Base-by-base conservation (phyloP, 495 filamentous ascomycete species). In the Achaetomiella virescens region DNA sequence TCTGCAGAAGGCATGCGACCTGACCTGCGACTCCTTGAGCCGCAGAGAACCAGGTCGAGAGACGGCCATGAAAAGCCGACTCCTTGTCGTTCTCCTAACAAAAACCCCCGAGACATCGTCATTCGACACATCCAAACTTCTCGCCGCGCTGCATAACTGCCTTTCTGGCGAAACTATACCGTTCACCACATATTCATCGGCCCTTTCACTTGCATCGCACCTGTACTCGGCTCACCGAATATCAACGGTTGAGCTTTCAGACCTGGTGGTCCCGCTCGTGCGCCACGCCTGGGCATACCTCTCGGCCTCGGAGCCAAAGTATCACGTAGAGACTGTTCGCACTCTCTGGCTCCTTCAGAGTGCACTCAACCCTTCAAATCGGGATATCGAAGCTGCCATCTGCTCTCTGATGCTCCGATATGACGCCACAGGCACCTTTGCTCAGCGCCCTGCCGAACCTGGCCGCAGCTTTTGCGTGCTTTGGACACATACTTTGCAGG, bases 301-400 rank as follows among this genome's bases (percentile, higher is more conserved):
- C 33, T 89, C 89, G 0, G 84, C 89, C 21, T 72, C 84, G 18
- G 85, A 84, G 53, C 91, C 90, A 0, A 95, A 95, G 64, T 91
- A 91, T 60, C 93, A 96, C 66, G 90, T 97, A 21, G 92, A 97
- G 68, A 84, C 90, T 33, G 89, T 95, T 44, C 86, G 88, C 47
- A 87, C 83, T 58, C 70, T 97, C 14, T 95, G 91, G 87, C 82
- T 87, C 47, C 72, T 97, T 41, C 89, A 97, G 61, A 81, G 81
- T 0, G 79, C 72, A 9, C 65, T 82, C 10, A 68, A 72, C n/a
- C 60, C 65, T 0, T 68, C 69, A 0, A 79, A 76, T 52, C 71
- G 74, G 31, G 78, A 81, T 24, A 81, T 96, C 15, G 91, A 97
- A 70, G 88, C 89, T 35, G 81, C 89, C 5, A 85, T 96, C 47